Base-by-base conservation (phyloP, 176 grass and related monocot species). In the Tillandsia fasciculata region DNA sequence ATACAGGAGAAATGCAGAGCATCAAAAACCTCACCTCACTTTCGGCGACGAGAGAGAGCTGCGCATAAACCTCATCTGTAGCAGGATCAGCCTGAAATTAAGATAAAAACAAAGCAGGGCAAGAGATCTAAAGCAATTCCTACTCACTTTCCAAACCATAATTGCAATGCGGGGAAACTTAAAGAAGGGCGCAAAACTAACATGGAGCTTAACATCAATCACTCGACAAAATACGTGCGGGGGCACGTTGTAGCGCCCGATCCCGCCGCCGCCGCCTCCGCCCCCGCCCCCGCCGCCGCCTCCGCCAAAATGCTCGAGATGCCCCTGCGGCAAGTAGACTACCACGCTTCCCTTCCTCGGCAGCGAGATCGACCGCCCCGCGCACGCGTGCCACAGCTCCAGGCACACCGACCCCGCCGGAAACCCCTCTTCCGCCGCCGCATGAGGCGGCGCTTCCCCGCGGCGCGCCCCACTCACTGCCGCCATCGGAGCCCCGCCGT, bases 311-410 rank as follows among this genome's bases (percentile, higher is more conserved):
- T 86, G 86, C 0, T 91, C 89, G 49, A 99, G 77, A 75, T 99
- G 90, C n/a, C 80, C 94, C 70, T 99, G 94, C 64, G 94, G 94
- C 80, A 99, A 88, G 82, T 99, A 99, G 33, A 99, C 90, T 59
- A 99, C 80, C 3, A 71, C 70, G 76, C 87, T 84, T n/a, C 90
- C 89, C 81, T 84, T 86, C 56, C 85, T 84, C 10, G 94, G 94
- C 53, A 63, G 64, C 63, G 10, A 75, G 18, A 90, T 82, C 56
- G 90, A 59, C 0, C 89, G 94, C 12, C 94, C 94, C 1, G 90
- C 90, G 76, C 94, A 99, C 61, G 71, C 64, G 81, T 99, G 90
- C 94, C 94, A 77, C 74, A 99, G 77, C 69, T 99, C 90, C 49
- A 86, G 80, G 77, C 84, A 90, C 79, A 84, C 77, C 51, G 61